A percentile compares a stretch with the other conserved stretches of the same genome.
phyloP scores from a whole-genome alignment of 345 rosid species.

The Boechera divaricarpa region DNA sequence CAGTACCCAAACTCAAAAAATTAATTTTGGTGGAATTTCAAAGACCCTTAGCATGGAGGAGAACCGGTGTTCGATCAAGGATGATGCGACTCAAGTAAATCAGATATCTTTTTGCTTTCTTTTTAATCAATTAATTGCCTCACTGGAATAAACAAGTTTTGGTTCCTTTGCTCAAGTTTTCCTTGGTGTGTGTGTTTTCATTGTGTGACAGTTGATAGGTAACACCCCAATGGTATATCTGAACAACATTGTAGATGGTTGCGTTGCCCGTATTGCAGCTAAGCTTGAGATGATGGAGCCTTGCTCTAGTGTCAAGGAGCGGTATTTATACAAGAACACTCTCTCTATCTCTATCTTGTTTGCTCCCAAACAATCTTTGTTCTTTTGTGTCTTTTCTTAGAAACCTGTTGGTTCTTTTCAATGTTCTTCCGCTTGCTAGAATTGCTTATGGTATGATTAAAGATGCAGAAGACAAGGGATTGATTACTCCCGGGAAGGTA shows the following conservation, averaged over 20 bases:
- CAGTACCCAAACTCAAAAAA: not conserved
- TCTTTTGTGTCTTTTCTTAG: not conserved
- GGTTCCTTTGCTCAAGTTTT: not conserved
- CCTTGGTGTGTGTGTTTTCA: not conserved
- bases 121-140: not conserved
- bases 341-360: not conserved
- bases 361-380: slow-evolving; percentile 5
- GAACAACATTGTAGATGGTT: slow-evolving; percentile 61
- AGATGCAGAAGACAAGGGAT: slow-evolving; percentile 69
- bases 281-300: slow-evolving; percentile 73
- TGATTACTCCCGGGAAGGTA: slow-evolving; percentile 66
- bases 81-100: slow-evolving; percentile 62
- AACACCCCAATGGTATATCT: slow-evolving; percentile 67
- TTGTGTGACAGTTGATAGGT: slow-evolving; percentile 57
- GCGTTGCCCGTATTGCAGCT: slow-evolving; percentile 62
- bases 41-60: slow-evolving; percentile 46
- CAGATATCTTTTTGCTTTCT: slow-evolving; percentile 5
- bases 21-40: not conserved
- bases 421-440: slow-evolving; percentile 37
- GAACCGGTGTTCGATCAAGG: slow-evolving; percentile 52
- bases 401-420: not conserved
- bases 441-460: slow-evolving; percentile 63
- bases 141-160: not conserved
- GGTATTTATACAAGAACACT: slow-evolving; percentile 33
- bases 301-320: slow-evolving; percentile 57